These are phyloP conservation scores for Nemania serpens DNA, from an alignment of 2,329 filamentous ascomycete species.

Conservation along the genomic window DNA sequence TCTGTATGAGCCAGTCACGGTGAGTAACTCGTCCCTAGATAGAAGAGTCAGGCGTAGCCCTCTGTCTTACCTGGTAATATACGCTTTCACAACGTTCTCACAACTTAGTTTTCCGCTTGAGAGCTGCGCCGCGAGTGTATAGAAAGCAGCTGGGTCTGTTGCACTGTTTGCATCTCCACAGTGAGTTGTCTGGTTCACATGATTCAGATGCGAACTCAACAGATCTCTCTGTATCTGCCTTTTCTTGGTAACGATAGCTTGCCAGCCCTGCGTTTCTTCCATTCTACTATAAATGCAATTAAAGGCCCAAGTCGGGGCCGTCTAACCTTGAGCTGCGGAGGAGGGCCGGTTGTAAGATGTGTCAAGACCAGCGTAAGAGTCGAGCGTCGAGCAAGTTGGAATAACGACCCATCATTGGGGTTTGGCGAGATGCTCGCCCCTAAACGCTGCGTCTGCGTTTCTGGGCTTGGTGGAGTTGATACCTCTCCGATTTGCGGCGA, in stretches of 20 bases:
- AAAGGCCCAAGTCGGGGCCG: background rate
- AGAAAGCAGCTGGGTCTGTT: background rate
- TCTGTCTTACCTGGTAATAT: constrained; percentile 29
- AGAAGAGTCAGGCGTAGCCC: background rate
- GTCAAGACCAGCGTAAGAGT: background rate
- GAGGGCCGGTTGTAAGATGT: too few relatives aligned
- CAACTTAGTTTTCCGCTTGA: constrained; percentile 27
- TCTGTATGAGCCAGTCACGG: background rate
- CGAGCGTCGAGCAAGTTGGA: background rate
- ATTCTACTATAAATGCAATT: background rate
- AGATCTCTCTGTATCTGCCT: constrained; percentile 5
- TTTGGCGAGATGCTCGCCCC: background rate
- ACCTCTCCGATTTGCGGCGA: constrained; percentile 10
- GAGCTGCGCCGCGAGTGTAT: constrained; percentile 16
- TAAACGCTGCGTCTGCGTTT: background rate
- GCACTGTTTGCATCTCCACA: background rate
- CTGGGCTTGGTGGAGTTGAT: background rate
- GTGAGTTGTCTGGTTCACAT: background rate
- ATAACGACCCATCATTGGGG: background rate
- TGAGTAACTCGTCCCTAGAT: background rate
- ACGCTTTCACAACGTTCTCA: constrained; percentile 28
- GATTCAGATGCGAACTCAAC: background rate
- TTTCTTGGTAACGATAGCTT: constrained; percentile 9
- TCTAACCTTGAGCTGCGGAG: background rate
- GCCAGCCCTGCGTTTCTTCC: constrained; percentile 12